Conservation (phyloP, 2,329 filamentous ascomycete genomes). For the Apiospora hydei region DNA sequence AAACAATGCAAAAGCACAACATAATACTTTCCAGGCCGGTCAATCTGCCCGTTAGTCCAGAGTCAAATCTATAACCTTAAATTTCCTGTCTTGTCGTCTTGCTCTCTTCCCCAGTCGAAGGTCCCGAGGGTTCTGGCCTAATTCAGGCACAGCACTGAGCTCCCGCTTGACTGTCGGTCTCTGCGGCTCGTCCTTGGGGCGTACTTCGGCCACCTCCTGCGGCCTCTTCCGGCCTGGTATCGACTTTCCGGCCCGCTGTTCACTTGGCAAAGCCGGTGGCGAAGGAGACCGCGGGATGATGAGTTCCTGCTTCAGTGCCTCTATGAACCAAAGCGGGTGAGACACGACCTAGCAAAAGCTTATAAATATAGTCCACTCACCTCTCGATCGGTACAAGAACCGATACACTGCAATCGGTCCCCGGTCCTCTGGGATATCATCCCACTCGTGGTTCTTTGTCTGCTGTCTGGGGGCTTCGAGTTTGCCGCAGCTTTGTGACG, state of each 20-base stretch:
- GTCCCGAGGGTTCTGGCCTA: neutral
- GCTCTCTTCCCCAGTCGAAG: neutral
- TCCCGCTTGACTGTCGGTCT: neutral
- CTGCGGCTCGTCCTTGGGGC: neutral
- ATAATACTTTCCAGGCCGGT: too few relatives aligned
- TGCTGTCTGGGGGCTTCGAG: neutral
- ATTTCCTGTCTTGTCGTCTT: neutral
- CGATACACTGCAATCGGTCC: slow-evolving; percentile 5
- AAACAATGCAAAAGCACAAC: too few relatives aligned
- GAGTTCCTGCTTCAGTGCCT: neutral
- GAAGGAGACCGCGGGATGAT: neutral
- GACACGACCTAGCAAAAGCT: neutral
- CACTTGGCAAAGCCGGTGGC: neutral
- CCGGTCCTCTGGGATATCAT: neutral
- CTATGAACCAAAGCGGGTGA: neutral
- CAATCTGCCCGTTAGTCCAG: neutral
- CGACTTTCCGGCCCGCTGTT: neutral
- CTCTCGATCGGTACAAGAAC: slow-evolving; percentile 12
- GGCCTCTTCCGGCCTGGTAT: neutral
- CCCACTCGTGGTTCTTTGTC: neutral
- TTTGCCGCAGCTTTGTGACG: neutral
- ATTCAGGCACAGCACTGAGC: neutral
- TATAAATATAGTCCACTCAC: neutral
- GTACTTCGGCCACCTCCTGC: neutral
- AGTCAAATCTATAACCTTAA: neutral